Base-by-base conservation (phyloP, 495 filamentous ascomycete species). In the Neurospora sp. region DNA sequence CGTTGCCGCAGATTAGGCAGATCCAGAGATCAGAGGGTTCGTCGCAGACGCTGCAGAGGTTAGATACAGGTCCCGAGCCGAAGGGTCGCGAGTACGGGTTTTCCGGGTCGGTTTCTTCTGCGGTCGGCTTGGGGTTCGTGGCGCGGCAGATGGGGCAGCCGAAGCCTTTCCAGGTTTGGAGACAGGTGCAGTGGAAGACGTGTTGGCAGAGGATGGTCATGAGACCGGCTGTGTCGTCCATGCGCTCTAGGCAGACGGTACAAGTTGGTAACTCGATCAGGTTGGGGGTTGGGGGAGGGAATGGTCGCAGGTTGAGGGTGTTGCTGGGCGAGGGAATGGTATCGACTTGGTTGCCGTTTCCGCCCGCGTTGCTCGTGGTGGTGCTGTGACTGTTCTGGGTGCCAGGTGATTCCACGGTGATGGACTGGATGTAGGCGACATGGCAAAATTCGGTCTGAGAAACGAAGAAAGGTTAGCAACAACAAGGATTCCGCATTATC, bases 171-270 rank as follows among this genome's bases (percentile, higher is more conserved):
- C 96, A 99, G 78, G 97, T 98, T 76, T 97, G 92, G 1, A 99
- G 86, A 83, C 96, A 99, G 7, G 92, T 93, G 80, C 96, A 99
- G 83, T 99, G 96, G 79, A 99, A 99, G 71, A 99, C 94, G 75
- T 99, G 96, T 77, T 98, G 96, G 81, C 96, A 99, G 74, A 95
- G 90, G 42, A 98, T 98, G 1, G 96, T 99, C 76, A 98, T 88
- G 4, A 99, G 84, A 5, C 96, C 96, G 0, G 93, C 94, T 7
- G 94, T 97, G 76, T 99, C 94, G 76, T 99, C 96, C 96, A 99
- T 99, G 41, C 96, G 91, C 82, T 99, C 96, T 14, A 99, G 87
- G 75, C 96, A 99, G 16, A 99, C 96, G 1, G 96, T 93, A 75
- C 96, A 99, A 3, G 96, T 99, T 5, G 96, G 96, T 1, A 99